Conservation (phyloP, 768 basidiomycete species). For the Lentinula sp. region DNA sequence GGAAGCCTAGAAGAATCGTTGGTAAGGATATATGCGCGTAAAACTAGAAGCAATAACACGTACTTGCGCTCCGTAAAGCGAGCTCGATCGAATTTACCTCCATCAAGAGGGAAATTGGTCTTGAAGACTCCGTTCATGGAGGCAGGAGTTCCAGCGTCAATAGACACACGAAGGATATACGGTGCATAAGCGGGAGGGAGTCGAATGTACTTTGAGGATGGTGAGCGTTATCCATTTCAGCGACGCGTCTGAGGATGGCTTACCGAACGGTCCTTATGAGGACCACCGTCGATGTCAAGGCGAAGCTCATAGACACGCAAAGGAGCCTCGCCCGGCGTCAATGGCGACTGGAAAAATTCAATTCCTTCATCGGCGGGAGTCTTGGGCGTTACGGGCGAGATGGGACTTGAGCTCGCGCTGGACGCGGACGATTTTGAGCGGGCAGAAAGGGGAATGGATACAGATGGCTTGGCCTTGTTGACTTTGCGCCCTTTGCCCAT, state of each 20-base stretch:
- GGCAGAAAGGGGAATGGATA: constrained; percentile 1
- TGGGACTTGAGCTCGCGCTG: not conserved
- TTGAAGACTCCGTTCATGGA: constrained; percentile 88
- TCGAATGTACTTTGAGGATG: constrained; percentile 73
- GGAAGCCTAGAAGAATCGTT: constrained; percentile 53
- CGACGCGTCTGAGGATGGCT: constrained; percentile 20
- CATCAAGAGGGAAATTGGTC: constrained; percentile 96
- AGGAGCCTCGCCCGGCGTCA: constrained; percentile 44
- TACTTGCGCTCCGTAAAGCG: constrained; percentile 72
- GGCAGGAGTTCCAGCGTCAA: constrained; percentile 90
- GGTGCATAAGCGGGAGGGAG: constrained; percentile 87
- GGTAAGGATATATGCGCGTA: constrained; percentile 14
- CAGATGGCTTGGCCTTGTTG: not conserved
- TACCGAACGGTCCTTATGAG: constrained; percentile 78
- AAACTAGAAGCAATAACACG: constrained; percentile 20
- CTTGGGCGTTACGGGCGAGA: constrained; percentile 32
- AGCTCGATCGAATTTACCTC: constrained; percentile 76
- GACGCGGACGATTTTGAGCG: not conserved
- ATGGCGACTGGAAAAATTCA: constrained; percentile 48
- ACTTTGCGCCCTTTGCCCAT: constrained; percentile 8
- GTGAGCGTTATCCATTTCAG: constrained; percentile 8
- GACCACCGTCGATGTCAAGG: constrained; percentile 88
- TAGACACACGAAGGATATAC: constrained; percentile 85
- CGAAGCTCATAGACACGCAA: constrained; percentile 82
- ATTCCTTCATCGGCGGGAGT: constrained; percentile 70